Base-by-base conservation (phyloP, 768 basidiomycete genomes). In the Daedaleopsis sinensis region DNA sequence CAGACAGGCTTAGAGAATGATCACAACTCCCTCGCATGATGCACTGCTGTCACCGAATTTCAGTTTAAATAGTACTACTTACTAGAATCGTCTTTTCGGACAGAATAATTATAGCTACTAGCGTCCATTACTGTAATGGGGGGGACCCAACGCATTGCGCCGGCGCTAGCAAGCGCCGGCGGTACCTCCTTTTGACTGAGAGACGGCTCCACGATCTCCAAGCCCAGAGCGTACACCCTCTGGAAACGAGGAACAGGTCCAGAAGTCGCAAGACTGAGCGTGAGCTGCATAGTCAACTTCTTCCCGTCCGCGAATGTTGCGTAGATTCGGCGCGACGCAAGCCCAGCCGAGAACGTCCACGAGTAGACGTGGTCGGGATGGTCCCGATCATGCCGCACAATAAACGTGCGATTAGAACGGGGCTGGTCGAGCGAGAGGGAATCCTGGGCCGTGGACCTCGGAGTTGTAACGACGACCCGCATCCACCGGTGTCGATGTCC, bases 341-440 rank as follows among this genome's bases (percentile, higher is more conserved):
- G 37, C 10, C 52, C 52, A 9, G 21, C 36, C 6, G 52, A 36
- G 52, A 53, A 53, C 9, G 21, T 16, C 52, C 52, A 53, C n/a
- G 52, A 38, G 37, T n/a, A 53, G 8, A 53, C 52, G 37, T 53
- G 52, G 11, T 38, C 18, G n/a, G 52, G 52, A n/a, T 53, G 37
- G 52, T 53, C 38, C 11, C 12, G 52, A 5, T 6, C 23, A 11
- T 53, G 52, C 19, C 52, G 15, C 27, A 49, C 4, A 24, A 10
- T 49, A 21, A 49, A 49, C 21, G 24, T 24, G 15, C 47, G 47
- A 24, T 7, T 32, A 3, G 27, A 7, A 32, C 8, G 47, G 3
- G 47, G 23, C 21, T 24, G 6, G 21, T 49, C 47, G 12, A 24
- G 24, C 6, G 47, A 49, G 15, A 24, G 52, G n/a, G 36, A 23